A percentile compares a stretch with the other conserved stretches of the same genome.
Conservation (phyloP, 805 yeast species). For the Saturnispora serradocipensis region DNA sequence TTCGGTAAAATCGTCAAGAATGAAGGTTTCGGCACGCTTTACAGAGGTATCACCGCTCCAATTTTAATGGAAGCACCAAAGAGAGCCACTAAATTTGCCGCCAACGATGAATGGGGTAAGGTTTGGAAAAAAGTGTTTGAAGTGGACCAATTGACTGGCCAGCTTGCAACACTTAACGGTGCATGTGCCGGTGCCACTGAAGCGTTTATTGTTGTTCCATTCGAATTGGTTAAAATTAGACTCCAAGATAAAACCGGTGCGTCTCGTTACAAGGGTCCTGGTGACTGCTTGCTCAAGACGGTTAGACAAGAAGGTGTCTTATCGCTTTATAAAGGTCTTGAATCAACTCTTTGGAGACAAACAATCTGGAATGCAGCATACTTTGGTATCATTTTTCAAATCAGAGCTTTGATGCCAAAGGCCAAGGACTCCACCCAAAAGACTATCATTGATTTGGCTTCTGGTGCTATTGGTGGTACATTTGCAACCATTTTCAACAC, state of each 20-base stretch:
- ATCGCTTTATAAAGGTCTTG: constrained; percentile 88
- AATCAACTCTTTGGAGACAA: constrained; percentile 97
- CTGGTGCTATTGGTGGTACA: constrained; percentile 96
- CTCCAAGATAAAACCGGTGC: constrained; percentile 77
- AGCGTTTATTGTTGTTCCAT: constrained; percentile 94
- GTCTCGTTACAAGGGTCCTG: constrained; percentile 58
- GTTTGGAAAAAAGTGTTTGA: constrained; percentile 68
- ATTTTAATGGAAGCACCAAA: constrained; percentile 99
- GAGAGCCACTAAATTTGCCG: constrained; percentile 97
- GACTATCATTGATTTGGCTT: constrained; percentile 77
- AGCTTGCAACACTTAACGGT: constrained; percentile 84
- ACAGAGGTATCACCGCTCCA: constrained; percentile 94
- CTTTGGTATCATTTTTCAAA: constrained; percentile 89
- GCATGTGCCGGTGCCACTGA: constrained; percentile 98
- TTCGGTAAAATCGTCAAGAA: constrained; percentile 70
- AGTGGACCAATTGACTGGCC: constrained; percentile 61
- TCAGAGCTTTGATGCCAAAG: constrained; percentile 68
- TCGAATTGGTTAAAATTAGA: constrained; percentile 90
- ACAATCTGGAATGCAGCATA: constrained; percentile 96
- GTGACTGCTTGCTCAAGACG: constrained; percentile 69
- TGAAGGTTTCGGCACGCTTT: constrained; percentile 78
- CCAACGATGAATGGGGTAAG: constrained; percentile 94
- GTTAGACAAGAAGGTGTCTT: constrained; percentile 67
- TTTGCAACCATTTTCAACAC: constrained; percentile 92
- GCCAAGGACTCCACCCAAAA: constrained; percentile 63